Evolutionary conservation across 2,329 filamentous ascomycete genomes (phyloP).

Genomic region (Emericellopsis atlantica): DNA sequence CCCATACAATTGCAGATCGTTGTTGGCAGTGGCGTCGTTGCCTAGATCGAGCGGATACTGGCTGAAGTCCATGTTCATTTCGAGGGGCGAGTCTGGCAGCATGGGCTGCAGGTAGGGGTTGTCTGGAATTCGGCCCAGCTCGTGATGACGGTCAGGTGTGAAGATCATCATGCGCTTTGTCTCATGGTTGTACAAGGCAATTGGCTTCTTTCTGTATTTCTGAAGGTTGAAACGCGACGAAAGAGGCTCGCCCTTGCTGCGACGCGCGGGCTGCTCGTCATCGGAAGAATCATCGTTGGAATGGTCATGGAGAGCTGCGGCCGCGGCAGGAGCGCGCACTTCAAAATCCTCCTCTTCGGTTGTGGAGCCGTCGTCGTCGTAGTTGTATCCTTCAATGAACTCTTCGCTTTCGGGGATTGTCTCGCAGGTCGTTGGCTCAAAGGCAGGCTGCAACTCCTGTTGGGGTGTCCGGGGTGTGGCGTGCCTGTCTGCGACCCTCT

Average conservation of each 20-base stretch:
- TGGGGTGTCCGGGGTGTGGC: background rate
- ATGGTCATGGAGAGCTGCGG: no score
- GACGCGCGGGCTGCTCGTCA: slow-evolving; percentile 29
- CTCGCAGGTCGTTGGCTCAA: background rate
- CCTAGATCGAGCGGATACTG: no score
- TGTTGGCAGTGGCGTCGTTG: no score
- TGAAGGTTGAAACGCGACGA: slow-evolving; percentile 42
- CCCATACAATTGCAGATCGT: no score
- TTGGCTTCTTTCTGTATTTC: slow-evolving; percentile 40
- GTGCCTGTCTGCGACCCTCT: slow-evolving; percentile 13
- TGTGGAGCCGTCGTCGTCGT: slow-evolving; percentile 44
- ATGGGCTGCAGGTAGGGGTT: background rate
- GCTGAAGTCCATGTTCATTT: background rate
- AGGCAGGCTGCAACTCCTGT: no score
- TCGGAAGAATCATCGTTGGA: slow-evolving; percentile 33
- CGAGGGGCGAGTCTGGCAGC: background rate
- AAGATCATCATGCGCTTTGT: slow-evolving; percentile 53
- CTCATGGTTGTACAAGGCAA: slow-evolving; percentile 43
- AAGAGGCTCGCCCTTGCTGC: slow-evolving; percentile 37
- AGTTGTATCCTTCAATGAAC: slow-evolving; percentile 22
- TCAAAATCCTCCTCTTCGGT: slow-evolving; percentile 45
- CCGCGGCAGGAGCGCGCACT: no score
- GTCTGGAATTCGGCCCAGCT: slow-evolving; percentile 40
- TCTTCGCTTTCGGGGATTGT: slow-evolving; percentile 2
- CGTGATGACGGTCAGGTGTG: slow-evolving; percentile 35